A percentile compares a stretch with the other conserved stretches of the same genome.
phyloP scores from a whole-genome alignment of 1,284 basidiomycete species.

The Trichosporon faecale region DNA sequence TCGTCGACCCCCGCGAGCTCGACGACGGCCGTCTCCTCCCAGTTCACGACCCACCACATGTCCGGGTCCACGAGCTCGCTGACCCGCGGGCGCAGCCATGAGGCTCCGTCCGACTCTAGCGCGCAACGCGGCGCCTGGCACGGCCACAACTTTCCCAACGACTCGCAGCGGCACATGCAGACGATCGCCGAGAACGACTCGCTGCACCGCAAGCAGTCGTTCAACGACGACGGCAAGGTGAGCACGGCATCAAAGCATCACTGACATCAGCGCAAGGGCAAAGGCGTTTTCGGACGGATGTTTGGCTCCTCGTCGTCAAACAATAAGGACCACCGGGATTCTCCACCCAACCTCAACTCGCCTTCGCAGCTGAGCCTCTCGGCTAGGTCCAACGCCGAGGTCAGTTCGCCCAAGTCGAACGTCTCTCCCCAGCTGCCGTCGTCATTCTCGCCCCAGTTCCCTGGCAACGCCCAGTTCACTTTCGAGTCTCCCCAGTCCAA shows the following conservation, averaged over 20 bases:
- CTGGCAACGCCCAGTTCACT: slow-evolving; percentile 15
- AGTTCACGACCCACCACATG: slow-evolving; percentile 9
- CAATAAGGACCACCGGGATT: slow-evolving; percentile 18
- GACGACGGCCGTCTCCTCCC: slow-evolving; percentile 4
- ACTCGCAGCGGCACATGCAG: slow-evolving; percentile 28
- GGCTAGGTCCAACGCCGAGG: slow-evolving; percentile 18
- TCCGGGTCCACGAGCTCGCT: slow-evolving; percentile 5
- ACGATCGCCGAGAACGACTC: slow-evolving; percentile 32
- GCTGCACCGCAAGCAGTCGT: slow-evolving; percentile 23
- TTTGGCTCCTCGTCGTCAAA: slow-evolving; percentile 36
- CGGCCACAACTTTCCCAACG: slow-evolving; percentile 13
- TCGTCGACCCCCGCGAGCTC: slow-evolving; percentile 2
- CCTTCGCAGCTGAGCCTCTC: slow-evolving; percentile 20
- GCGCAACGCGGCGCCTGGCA: neutral
- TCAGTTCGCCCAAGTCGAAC: slow-evolving; percentile 5
- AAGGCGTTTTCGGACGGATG: slow-evolving; percentile 50
- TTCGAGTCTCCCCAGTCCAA: slow-evolving; percentile 15
- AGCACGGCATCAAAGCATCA: slow-evolving; percentile 2
- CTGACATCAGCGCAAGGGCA: slow-evolving; percentile 29
- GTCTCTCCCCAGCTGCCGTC: slow-evolving; percentile 16
- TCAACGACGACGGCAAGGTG: slow-evolving; percentile 39
- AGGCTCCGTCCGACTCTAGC: slow-evolving; percentile 3
- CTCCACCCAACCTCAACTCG: slow-evolving; percentile 16
- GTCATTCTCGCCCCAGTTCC: slow-evolving; percentile 19
- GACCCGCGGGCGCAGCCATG: slow-evolving; percentile 10